Evolutionary conservation across 2,329 filamentous ascomycete genomes (phyloP).

Genomic region (Dothistroma pini): DNA sequence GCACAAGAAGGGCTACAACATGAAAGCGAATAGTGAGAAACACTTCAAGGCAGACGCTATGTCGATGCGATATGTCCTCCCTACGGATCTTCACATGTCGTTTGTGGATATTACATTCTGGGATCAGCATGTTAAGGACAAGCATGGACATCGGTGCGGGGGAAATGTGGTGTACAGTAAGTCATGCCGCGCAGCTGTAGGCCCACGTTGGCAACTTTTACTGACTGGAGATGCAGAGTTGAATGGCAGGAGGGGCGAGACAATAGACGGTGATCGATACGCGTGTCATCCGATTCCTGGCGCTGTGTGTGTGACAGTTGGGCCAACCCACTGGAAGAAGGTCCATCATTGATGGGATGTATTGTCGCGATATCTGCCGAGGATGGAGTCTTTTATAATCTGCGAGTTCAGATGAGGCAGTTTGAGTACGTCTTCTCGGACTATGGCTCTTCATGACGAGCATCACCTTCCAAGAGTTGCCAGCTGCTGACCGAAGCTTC

Average conservation of each 20-base stretch:
- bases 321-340: not conserved
- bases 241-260: not conserved
- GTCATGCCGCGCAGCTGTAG: not conserved
- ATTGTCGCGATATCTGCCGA: too few species aligned
- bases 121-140: not conserved
- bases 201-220: not conserved
- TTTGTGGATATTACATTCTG: not conserved
- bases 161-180: not conserved
- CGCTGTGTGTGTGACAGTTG: not conserved
- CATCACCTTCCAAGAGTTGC: too few species aligned
- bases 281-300: not conserved
- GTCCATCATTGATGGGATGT: not conserved
- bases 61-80: not conserved
- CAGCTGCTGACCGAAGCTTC: too few species aligned
- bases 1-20: not conserved
- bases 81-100: not conserved
- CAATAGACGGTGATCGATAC: not conserved
- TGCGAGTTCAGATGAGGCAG: too few species aligned
- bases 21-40: not conserved
- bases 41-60: not conserved
- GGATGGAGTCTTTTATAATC: too few species aligned
- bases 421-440: too few species aligned
- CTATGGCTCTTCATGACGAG: too few species aligned
- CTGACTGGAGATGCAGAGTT: not conserved
- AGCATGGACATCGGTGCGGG: not conserved